Base-by-base conservation (phyloP, 352 stramenopile genomes). In the Thraustochytrium striatum region DNA sequence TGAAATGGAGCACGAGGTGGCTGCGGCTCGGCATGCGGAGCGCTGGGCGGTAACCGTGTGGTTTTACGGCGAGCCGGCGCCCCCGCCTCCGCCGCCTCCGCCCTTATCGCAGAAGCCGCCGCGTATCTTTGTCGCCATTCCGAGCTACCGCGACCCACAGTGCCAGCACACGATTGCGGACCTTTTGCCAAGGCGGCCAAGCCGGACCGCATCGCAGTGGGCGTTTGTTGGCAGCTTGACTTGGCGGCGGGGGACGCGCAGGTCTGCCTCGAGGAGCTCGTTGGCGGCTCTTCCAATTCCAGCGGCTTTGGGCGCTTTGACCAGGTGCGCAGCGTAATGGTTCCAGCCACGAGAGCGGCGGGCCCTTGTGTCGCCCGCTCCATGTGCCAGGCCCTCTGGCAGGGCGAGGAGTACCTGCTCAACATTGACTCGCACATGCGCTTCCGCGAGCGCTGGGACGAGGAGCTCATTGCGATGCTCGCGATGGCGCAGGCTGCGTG, bases 351-450 rank as follows among this genome's bases (percentile, higher is more conserved):
- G 89, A 75, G 94, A 47, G 92, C 94, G 21, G 89, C 89, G 2
- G 93, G 93, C 21, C 94, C 94, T 19, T 97, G 91, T 79, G 91
- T 94, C 38, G 93, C 94, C 38, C 87, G 94, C 38, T 82, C 86
- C 39, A 82, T 91, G 3, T 87, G 87, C 9, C 91, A 97, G 83
- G 83, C 83, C 28, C 82, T 97, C 1, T 94, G 88, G 82, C 59
- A 86, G 21, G 88, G 85, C 32, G 93, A 98, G 82, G 47, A 87
- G 13, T 98, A 92, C 82, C 87, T 96, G 41, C 87, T 98, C 2
- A 93, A 97, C 83, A 95, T 98, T 79, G 94, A 98, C 83, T 96
- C 92, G 69, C 94, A 98, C 85, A 98, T 96, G 88, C 87, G 92
- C 19, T 91, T 92, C 79, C 61, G 86, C 30, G 52, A 68, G 32